Percentiles rank a stretch among this genome's conserved stretches.
Evolutionary conservation across 371 early-diverging fungal genomes (phyloP).

Genomic region (Mortierella sp.): DNA sequence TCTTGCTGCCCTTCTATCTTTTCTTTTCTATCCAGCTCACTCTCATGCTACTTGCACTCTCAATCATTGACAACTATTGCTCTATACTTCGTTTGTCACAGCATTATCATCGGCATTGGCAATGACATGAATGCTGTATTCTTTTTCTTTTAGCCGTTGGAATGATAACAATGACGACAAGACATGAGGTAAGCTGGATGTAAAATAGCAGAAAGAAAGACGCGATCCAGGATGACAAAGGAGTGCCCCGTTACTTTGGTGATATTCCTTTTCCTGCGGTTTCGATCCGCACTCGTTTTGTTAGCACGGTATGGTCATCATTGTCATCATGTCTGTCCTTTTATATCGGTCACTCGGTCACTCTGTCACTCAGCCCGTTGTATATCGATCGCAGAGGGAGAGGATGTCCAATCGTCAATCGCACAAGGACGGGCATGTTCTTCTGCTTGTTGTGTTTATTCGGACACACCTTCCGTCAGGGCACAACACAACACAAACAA

Average conservation of each 20-base stretch:
- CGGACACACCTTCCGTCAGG: background rate
- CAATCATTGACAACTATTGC: background rate
- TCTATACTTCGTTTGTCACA: background rate
- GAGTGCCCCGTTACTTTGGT: background rate
- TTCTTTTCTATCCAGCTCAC: background rate
- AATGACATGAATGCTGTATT: no score
- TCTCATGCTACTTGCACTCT: no score
- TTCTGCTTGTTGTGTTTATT: background rate
- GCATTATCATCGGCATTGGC: background rate
- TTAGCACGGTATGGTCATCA: background rate
- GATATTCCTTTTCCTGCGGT: background rate
- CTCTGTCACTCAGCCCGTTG: background rate
- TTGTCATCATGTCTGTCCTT: background rate
- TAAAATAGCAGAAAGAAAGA: background rate
- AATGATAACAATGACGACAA: background rate
- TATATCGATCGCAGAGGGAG: background rate
- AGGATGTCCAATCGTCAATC: background rate
- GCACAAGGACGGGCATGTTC: background rate
- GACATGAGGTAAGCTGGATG: background rate
- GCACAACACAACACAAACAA: background rate
- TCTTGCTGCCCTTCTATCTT: background rate
- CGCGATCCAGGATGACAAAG: background rate
- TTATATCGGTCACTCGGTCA: background rate
- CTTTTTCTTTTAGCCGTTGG: background rate
- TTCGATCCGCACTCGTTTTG: constrained; percentile 6